Evolutionary conservation across 805 yeast species (phyloP).

Genomic region (Cyberlindnera galapagoensis): DNA sequence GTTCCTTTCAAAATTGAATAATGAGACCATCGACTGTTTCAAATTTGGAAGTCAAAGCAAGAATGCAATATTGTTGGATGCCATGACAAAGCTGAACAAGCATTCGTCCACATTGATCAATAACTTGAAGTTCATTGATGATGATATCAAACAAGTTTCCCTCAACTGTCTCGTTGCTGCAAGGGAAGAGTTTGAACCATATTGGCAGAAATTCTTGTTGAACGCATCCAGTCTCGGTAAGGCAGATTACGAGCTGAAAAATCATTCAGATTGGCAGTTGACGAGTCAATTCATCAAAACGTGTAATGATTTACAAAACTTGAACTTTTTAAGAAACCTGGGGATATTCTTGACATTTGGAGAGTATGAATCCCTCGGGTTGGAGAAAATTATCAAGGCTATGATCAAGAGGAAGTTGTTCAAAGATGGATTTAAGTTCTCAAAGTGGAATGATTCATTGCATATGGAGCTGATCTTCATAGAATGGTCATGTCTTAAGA

Average conservation of each 20-base stretch:
- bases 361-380: conserved; percentile 46
- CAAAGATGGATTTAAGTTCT: conserved; percentile 55
- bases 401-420: conserved; percentile 55
- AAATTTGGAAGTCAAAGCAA: conserved; percentile 81
- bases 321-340: conserved; percentile 67
- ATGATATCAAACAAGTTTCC: conserved; percentile 53
- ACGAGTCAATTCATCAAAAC: conserved; percentile 50
- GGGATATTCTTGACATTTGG: conserved; percentile 61
- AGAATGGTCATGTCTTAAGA: conserved; percentile 77
- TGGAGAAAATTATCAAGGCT: conserved; percentile 49
- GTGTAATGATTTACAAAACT: conserved; percentile 53
- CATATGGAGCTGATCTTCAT: conserved; percentile 51
- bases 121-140: conserved; percentile 51
- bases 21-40: conserved; percentile 53
- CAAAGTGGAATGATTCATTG: conserved; percentile 40
- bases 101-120: conserved; percentile 81
- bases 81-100: conserved; percentile 56
- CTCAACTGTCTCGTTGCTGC: conserved; percentile 69
- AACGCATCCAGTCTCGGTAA: conserved; percentile 88
- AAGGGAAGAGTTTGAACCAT: conserved; percentile 65
- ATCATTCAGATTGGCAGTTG: conserved; percentile 23
- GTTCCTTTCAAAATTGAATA: conserved; percentile 57
- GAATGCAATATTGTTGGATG: conserved; percentile 75
- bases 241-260: conserved; percentile 35
- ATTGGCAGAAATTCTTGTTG: conserved; percentile 73